Conservation (phyloP, 2,329 filamentous ascomycete species). For the Drechslerella coelobrocha region DNA sequence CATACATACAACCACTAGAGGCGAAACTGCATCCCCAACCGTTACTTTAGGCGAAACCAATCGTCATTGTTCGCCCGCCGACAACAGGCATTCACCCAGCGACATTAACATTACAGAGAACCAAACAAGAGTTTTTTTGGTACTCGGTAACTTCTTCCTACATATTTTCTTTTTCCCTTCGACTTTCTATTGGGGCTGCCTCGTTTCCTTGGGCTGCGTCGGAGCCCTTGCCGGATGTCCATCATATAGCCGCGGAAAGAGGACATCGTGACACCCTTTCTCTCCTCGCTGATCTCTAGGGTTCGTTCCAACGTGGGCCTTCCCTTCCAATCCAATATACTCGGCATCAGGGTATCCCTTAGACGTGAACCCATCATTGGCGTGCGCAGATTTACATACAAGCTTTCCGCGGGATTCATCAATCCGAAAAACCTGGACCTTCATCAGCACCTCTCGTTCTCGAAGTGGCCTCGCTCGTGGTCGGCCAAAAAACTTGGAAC, state of each 20-base stretch:
- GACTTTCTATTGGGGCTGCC: constrained; percentile 19
- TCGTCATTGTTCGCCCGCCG: constrained; percentile 25
- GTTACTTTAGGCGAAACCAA: constrained; percentile 45
- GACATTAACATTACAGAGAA: not conserved
- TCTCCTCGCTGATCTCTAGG: constrained; percentile 31
- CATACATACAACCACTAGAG: constrained; percentile 22
- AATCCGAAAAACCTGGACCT: constrained; percentile 35
- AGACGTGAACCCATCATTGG: constrained; percentile 1
- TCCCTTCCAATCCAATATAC: constrained; percentile 37
- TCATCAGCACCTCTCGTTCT: constrained; percentile 1
- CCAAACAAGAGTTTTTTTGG: constrained; percentile 5
- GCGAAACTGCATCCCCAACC: constrained; percentile 33
- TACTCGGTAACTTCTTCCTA: constrained; percentile 7
- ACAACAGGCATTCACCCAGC: constrained; percentile 6
- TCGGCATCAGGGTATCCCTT: constrained; percentile 44
- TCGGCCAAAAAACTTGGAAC: constrained; percentile 25
- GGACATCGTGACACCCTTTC: constrained; percentile 42
- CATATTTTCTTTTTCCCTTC: constrained; percentile 24
- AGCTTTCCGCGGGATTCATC: constrained; percentile 20
- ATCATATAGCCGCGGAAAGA: constrained; percentile 50
- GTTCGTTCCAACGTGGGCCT: constrained; percentile 19
- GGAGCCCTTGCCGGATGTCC: constrained; percentile 50
- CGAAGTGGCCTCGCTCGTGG: not conserved
- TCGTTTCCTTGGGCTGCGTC: constrained; percentile 34
- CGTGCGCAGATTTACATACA: constrained; percentile 25